phyloP scores from a whole-genome alignment of 306 rosid species.

The Lathyrus tuberosus region DNA sequence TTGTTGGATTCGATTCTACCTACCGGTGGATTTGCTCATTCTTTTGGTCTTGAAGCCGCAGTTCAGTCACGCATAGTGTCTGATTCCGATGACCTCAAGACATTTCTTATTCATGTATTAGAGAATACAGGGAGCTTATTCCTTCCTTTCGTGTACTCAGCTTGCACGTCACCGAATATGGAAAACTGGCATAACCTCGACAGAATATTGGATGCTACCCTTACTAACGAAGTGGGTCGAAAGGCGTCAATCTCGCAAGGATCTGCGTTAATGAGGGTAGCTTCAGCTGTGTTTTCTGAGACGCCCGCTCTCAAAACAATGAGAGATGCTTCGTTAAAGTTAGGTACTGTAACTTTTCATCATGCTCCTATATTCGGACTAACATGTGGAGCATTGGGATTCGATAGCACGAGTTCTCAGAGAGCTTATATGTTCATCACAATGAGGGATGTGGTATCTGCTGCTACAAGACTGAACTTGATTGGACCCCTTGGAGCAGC shows the following conservation, averaged over 20 bases:
- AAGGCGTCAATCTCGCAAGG: conserved; percentile 86
- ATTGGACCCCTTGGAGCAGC: conserved; percentile 87
- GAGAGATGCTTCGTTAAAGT: conserved; percentile 55
- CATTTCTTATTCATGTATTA: conserved; percentile 62
- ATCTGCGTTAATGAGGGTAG: conserved; percentile 84
- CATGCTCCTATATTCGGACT: conserved; percentile 87
- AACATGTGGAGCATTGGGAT: conserved; percentile 67
- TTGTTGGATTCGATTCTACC: conserved; percentile 82
- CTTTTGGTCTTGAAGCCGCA: conserved; percentile 86
- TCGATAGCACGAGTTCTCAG: conserved; percentile 60
- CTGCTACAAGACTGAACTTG: conserved; percentile 85
- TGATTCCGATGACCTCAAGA: conserved; percentile 60
- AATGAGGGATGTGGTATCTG: conserved; percentile 80
- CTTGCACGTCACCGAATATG: conserved; percentile 57
- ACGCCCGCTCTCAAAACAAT: conserved; percentile 65
- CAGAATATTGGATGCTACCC: conserved; percentile 66
- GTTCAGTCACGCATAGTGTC: conserved; percentile 69
- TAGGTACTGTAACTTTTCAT: conserved; percentile 60
- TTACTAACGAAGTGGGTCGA: conserved; percentile 75
- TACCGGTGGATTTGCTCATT: conserved; percentile 92
- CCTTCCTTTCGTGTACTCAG: conserved; percentile 77
- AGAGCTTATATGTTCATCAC: conserved; percentile 87
- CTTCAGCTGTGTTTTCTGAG: conserved; percentile 67
- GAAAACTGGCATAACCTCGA: conserved; percentile 68
- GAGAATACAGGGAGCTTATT: conserved; percentile 85